phyloP scores from a whole-genome alignment of 2,329 filamentous ascomycete genomes.

The Diaporthe australafricana region DNA sequence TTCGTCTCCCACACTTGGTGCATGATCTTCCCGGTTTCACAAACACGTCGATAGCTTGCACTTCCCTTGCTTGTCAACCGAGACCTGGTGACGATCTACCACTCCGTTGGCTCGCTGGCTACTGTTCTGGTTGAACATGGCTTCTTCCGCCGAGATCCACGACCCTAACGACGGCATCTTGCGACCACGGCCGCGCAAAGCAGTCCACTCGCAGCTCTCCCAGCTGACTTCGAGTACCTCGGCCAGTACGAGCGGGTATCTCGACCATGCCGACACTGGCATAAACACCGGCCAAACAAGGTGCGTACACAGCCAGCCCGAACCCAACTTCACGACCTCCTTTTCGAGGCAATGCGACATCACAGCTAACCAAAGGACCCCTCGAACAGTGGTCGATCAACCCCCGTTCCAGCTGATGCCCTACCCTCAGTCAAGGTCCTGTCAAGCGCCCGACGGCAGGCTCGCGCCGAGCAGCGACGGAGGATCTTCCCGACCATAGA shows the following conservation, averaged over 20 bases:
- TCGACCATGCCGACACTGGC: conserved; percentile 50
- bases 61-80: not conserved
- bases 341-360: not conserved
- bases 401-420: conserved; percentile 87
- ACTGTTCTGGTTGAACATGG: conserved; percentile 39
- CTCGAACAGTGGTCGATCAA: conserved; percentile 77
- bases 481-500: conserved; percentile 94
- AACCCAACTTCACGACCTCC: not conserved
- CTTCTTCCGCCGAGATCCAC: conserved; percentile 45
- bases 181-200: conserved; percentile 63
- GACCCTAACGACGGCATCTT: conserved; percentile 56
- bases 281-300: conserved; percentile 58
- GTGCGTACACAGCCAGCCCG: conserved; percentile 45
- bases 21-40: not conserved
- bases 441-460: conserved; percentile 85
- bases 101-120: not conserved
- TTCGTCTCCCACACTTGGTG: not conserved
- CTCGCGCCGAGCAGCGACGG: conserved; percentile 82
- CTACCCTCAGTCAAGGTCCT: conserved; percentile 92
- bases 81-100: conserved; percentile 18
- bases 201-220: conserved; percentile 59
- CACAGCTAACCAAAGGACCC: conserved; percentile 31
- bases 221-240: conserved; percentile 53
- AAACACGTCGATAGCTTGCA: not conserved
- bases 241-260: conserved; percentile 49